Evolutionary conservation across 805 yeast species (phyloP).

Genomic region (Candida gorgasii): DNA sequence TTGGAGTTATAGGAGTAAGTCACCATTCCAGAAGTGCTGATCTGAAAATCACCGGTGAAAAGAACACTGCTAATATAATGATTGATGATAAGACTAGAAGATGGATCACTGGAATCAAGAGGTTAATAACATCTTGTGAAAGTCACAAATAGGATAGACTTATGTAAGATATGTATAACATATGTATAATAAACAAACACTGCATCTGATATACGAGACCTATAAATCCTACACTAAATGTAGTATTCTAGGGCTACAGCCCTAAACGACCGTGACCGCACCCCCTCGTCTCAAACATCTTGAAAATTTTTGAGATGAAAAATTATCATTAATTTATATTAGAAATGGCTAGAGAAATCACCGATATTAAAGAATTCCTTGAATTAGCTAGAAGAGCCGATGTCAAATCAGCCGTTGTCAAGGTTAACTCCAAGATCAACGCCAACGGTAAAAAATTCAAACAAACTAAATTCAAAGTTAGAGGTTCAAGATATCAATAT

Average conservation of each 20-base stretch:
- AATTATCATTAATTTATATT: slow-evolving; percentile 1
- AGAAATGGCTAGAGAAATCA: slow-evolving; percentile 59
- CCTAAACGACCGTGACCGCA: slow-evolving; percentile 1
- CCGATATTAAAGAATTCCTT: slow-evolving; percentile 96
- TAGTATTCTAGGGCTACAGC: slow-evolving; percentile 1
- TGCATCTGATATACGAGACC: no score
- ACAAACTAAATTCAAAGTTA: slow-evolving; percentile 98
- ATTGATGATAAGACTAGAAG: slow-evolving; percentile 69
- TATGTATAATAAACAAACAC: background rate
- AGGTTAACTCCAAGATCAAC: slow-evolving; percentile 84
- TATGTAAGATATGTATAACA: no score
- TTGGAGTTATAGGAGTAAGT: slow-evolving; percentile 77
- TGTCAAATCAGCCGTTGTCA: slow-evolving; percentile 90
- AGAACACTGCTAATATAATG: slow-evolving; percentile 67
- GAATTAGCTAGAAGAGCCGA: slow-evolving; percentile 96
- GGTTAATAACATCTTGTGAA: no score
- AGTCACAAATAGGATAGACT: no score
- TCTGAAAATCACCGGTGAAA: slow-evolving; percentile 53
- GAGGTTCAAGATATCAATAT: slow-evolving; percentile 93
- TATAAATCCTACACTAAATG: no score
- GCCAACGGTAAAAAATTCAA: slow-evolving; percentile 80
- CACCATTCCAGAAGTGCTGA: slow-evolving; percentile 75
- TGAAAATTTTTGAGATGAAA: slow-evolving; percentile 2
- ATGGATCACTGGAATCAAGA: slow-evolving; percentile 76
- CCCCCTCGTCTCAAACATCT: background rate